Evolutionary conservation across 768 basidiomycete genomes (phyloP).

Genomic region (Podaxis sp.): DNA sequence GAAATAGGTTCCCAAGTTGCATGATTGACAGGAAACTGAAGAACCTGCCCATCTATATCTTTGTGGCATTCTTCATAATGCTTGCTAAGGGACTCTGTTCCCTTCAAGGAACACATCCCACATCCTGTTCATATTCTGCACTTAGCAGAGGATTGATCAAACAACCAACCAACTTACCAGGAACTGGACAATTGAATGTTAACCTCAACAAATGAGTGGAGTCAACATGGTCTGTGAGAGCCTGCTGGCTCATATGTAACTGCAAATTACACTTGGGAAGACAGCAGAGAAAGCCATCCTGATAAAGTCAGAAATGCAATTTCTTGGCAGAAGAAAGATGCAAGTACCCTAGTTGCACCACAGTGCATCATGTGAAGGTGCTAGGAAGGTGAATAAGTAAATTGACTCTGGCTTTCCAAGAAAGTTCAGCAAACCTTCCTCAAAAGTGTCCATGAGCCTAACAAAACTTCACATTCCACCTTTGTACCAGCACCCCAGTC

Average conservation of each 20-base stretch:
- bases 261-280: constrained; percentile 20
- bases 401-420: neutral
- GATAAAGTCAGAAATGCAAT: neutral
- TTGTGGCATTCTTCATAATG: neutral
- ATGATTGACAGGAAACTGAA: neutral
- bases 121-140: neutral
- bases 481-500: constrained; percentile 22
- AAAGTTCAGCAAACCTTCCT: constrained; percentile 20
- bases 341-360: neutral
- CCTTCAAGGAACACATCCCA: neutral
- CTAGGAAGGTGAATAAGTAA: neutral
- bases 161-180: constrained; percentile 15
- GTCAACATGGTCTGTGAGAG: constrained; percentile 20
- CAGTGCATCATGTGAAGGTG: constrained; percentile 1
- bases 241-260: constrained; percentile 13
- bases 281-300: constrained; percentile 14
- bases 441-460: constrained; percentile 24
- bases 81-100: neutral
- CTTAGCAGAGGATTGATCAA: neutral
- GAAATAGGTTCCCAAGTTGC: neutral
- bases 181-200: constrained; percentile 21
- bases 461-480: constrained; percentile 17
- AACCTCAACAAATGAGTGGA: constrained; percentile 22
- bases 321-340: neutral
- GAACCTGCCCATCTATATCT: neutral